Base-by-base conservation (phyloP, 805 yeast genomes). In the Metschnikowia cubensis region DNA sequence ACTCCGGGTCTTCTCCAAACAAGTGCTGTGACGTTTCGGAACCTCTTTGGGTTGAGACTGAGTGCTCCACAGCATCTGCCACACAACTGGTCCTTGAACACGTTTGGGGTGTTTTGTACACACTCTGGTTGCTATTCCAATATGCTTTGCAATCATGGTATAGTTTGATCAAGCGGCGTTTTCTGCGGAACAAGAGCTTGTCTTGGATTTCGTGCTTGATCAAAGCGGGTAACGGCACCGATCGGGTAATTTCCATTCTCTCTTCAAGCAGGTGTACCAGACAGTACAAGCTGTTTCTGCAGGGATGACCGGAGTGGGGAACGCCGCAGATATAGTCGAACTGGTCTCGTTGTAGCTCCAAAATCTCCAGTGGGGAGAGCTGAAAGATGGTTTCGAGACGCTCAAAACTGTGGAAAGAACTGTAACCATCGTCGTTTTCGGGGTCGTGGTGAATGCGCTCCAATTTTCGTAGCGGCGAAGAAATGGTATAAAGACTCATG, bases 281-380 rank as follows among this genome's bases (percentile, higher is more conserved):
- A 37, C 60, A 56, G 35, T 53, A 54, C 14, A 57, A 34, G 41
- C 45, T 39, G 36, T 50, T 46, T 36, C 42, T 37, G 46, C 60
- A 57, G 6, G 39, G 34, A 6, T 20, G 36, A 4, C 59, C 56
- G n/a, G 42, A 31, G 5, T 22, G 33, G 4, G 35, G 15, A 8
- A 56, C 59, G 2, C 60, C 60, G 32, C 60, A 57, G 22, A 57
- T 47, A 42, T 56, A 57, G 45, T 57, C 59, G 6, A 49, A 22
- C 17, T 52, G 53, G 8, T 49, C 50, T 22, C 44, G 49, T 40
- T 55, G 51, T n/a, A 57, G 41, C 14, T 48, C 40, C 33, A 53
- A 41, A 8, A 57, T 48, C 38, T 53, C 51, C 35, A 39, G 49
- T 1, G 59, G 60, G 4, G 54, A 33, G 17, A 57, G 53, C 18